These are phyloP conservation scores for Didymella exigua DNA, from an alignment of 2,329 filamentous ascomycete genomes.

Conservation along the genomic window DNA sequence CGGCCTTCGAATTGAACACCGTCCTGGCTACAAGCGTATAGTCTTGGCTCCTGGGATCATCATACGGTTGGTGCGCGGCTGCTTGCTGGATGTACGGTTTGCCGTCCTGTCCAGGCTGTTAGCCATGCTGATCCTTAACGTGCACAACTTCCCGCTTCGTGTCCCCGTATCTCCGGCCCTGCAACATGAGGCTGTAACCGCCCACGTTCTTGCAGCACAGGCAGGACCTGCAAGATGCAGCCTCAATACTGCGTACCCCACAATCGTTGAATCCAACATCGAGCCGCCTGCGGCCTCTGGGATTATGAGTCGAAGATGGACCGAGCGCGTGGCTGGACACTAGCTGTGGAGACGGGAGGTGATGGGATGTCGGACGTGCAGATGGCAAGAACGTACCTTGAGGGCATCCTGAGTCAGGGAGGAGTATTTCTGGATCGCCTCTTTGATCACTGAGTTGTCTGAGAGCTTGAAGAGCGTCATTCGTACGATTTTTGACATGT, in stretches of 20 bases:
- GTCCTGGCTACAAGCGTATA: conserved; percentile 69
- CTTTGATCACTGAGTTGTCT: conserved; percentile 35
- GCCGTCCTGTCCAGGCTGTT: conserved; percentile 60
- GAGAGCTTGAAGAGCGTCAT: conserved; percentile 48
- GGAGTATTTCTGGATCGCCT: conserved; percentile 41
- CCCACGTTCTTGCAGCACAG: conserved; percentile 10
- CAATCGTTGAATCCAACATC: neutral
- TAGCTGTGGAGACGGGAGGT: conserved; percentile 19
- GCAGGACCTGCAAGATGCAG: conserved; percentile 4
- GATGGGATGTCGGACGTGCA: conserved; percentile 24
- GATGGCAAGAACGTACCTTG: conserved; percentile 39
- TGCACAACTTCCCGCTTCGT: neutral
- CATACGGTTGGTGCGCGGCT: conserved; percentile 59
- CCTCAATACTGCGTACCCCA: conserved; percentile 19
- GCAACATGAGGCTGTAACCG: neutral
- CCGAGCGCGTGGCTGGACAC: conserved; percentile 7
- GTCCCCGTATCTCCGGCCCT: neutral
- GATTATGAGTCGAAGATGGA: conserved; percentile 9
- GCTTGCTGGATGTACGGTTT: conserved; percentile 71
- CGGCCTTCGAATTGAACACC: conserved; percentile 67
- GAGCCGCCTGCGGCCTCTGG: conserved; percentile 3
- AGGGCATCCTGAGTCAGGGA: conserved; percentile 40
- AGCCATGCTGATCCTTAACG: neutral
- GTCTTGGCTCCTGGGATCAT: conserved; percentile 67
- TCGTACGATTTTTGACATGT: conserved; percentile 43